Base-by-base conservation (phyloP, 441 rosid genomes). In the Adansonia grandidieri region DNA sequence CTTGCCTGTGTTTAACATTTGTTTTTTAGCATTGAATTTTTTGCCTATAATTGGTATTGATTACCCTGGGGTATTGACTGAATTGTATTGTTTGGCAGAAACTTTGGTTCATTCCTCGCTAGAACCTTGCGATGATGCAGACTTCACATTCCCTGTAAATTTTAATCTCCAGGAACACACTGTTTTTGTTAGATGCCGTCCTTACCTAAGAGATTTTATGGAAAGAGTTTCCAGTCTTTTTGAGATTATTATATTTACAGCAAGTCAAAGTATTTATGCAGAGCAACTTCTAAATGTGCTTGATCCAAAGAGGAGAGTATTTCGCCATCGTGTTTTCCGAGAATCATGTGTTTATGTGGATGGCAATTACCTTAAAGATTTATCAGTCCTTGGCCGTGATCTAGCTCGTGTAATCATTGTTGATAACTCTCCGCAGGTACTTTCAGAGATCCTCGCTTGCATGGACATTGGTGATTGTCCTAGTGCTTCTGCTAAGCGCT, bases 341-440 rank as follows among this genome's bases (percentile, higher is more conserved):
- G 98, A 96, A 79, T 94, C 99, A 5, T 96, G 98, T 87, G 97
- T 96, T 78, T 94, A 78, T 67, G 93, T 94, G 75, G 98, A 93
- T 37, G 99, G 98, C 48, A 96, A 96, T 84, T 96, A 93, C 86
- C 88, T 96, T 53, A 96, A 96, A 83, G 99, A 96, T 86, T 85
- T 96, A 82, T 89, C 99, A 0, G 80, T 96, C 82, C 98, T 96
- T 10, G 99, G 98, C 73, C 98, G 99, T 84, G 98, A 96, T 84
- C 85, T 96, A 81, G 85, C 98, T 9, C 97, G 69, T 77, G 97
- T 96, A 54, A 84, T 91, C 76, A 96, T 96, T 71, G 84, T 96
- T 22, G 98, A 94, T 84, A 96, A 96, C 84, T 96, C 99, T 98
- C 24, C 98, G 1, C 97, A 96, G 98, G 99, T 96, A 90, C 17